Conservation (phyloP, 306 rosid genomes). For the Malus sieversii region DNA sequence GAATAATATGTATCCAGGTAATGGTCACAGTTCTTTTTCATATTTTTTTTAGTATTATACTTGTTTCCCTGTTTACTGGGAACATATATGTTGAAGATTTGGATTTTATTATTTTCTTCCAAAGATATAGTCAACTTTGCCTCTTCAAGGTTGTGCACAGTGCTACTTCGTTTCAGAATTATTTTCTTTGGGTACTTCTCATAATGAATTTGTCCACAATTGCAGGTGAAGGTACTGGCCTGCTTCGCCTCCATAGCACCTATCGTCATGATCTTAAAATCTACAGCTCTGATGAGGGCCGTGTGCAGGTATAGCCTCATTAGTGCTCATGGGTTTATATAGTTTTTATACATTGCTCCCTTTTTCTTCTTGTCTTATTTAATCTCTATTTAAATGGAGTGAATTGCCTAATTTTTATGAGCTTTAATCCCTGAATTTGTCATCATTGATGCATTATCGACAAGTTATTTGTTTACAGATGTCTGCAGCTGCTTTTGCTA, state of each 20-base stretch:
- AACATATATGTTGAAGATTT: neutral
- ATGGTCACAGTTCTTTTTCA: conserved; percentile 10
- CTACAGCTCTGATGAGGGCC: conserved; percentile 99
- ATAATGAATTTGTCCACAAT: conserved; percentile 20
- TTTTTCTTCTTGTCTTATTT: conserved; percentile 9
- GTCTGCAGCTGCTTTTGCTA: conserved; percentile 99
- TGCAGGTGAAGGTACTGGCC: conserved; percentile 95
- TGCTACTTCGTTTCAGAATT: neutral
- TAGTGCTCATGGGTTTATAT: neutral
- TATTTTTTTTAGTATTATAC: neutral
- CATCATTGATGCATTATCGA: conserved; percentile 16
- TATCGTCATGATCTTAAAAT: conserved; percentile 95
- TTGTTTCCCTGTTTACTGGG: neutral
- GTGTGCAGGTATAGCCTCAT: conserved; percentile 72
- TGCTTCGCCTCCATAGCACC: conserved; percentile 97
- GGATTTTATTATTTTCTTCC: neutral
- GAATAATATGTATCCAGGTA: conserved; percentile 96
- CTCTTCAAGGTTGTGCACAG: neutral
- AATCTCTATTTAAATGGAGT: neutral
- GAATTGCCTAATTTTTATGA: neutral
- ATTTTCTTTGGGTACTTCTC: conserved; percentile 1
- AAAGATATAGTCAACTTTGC: neutral
- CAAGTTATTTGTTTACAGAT: conserved; percentile 50
- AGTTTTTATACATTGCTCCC: neutral
- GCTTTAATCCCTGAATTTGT: conserved; percentile 7